phyloP scores from a whole-genome alignment of 2,329 filamentous ascomycete genomes.

The Davidsoniella neocaledoniae region DNA sequence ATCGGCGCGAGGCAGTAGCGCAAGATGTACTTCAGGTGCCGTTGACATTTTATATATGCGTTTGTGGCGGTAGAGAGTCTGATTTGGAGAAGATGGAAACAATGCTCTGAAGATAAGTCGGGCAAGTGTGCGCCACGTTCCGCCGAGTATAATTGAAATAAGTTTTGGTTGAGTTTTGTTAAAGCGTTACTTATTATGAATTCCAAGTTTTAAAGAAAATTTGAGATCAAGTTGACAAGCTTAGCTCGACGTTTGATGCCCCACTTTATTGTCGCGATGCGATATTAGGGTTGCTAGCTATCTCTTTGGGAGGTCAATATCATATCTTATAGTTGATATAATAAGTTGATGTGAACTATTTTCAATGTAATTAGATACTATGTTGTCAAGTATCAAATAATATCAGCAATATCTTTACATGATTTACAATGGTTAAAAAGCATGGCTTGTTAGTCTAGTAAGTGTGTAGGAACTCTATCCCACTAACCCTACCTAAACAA shows the following conservation, averaged over 20 bases:
- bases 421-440: no score
- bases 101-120: no score
- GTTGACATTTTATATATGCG: conserved; percentile 5
- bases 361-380: no score
- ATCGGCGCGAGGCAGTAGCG: conserved; percentile 52
- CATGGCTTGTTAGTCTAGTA: no score
- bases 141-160: background rate
- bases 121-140: no score
- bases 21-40: conserved; percentile 36
- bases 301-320: no score
- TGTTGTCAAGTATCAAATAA: no score
- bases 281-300: background rate
- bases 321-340: no score
- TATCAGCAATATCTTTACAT: no score
- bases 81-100: background rate
- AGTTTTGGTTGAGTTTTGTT: conserved; percentile 4
- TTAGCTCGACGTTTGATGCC: background rate
- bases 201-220: background rate
- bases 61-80: background rate
- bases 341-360: no score
- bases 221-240: background rate
- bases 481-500: background rate
- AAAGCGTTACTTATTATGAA: no score
- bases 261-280: background rate
- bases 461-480: no score